phyloP scores from a whole-genome alignment of 352 stramenopile genomes.

The Phytopythium helicoides region DNA sequence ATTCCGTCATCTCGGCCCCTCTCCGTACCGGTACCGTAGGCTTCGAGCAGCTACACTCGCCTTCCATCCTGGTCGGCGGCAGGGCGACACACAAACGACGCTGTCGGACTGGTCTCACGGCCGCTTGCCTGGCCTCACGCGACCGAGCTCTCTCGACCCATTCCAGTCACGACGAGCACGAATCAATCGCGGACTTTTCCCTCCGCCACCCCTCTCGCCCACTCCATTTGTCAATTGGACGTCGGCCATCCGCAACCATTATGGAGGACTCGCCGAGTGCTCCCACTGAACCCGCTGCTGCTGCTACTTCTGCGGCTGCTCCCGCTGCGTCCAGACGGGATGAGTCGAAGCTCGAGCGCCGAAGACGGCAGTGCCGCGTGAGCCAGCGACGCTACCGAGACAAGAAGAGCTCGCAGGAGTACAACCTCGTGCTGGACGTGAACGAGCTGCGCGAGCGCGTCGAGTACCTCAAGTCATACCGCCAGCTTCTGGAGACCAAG shows the following conservation, averaged over 20 bases:
- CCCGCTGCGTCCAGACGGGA: neutral
- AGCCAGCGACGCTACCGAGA: constrained; percentile 72
- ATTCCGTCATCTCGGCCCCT: neutral
- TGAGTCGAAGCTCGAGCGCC: constrained; percentile 32
- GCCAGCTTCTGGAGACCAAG: constrained; percentile 42
- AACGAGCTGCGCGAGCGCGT: constrained; percentile 62
- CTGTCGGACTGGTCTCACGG: too few relatives aligned
- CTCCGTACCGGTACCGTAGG: neutral
- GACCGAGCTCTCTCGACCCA: too few relatives aligned
- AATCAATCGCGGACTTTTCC: too few relatives aligned
- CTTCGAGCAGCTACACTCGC: neutral
- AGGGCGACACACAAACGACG: too few relatives aligned
- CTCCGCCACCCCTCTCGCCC: too few relatives aligned
- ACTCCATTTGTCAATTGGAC: too few relatives aligned
- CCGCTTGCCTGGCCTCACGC: too few relatives aligned
- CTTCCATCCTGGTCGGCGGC: too few relatives aligned
- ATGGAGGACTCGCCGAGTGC: neutral
- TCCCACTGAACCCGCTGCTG: neutral
- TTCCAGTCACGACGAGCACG: too few relatives aligned
- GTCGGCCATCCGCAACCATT: too few relatives aligned
- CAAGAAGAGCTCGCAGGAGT: constrained; percentile 66
- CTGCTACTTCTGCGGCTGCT: neutral
- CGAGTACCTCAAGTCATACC: constrained; percentile 44
- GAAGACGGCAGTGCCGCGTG: constrained; percentile 67
- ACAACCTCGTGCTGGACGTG: constrained; percentile 67